Conservation (phyloP, 495 filamentous ascomycete genomes). For the Talaromyces thailandensis region DNA sequence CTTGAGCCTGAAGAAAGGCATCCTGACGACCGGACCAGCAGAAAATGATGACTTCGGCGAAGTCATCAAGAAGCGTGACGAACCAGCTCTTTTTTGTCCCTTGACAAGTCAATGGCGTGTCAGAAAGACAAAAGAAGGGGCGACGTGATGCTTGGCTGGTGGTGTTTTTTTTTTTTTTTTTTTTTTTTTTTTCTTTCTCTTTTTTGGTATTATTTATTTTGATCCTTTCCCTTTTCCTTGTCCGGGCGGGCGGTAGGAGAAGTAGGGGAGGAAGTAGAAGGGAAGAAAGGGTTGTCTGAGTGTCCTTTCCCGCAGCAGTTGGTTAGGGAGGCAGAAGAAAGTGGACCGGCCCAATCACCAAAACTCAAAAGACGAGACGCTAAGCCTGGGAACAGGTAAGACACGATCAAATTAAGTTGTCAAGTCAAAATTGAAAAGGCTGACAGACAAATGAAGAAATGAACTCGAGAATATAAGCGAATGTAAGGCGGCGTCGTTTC, state of each 20-base stretch:
- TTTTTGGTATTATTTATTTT: conserved; percentile 7
- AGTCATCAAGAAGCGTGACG: conserved; percentile 11
- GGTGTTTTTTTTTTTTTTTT: conserved; percentile 1
- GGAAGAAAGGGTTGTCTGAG: neutral
- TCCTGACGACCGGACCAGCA: conserved; percentile 25
- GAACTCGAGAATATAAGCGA: neutral
- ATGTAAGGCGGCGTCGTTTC: neutral
- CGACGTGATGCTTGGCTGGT: conserved; percentile 3
- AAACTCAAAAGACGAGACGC: neutral
- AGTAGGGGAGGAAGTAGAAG: neutral
- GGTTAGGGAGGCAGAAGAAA: neutral
- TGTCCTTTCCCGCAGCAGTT: neutral
- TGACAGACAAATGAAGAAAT: neutral
- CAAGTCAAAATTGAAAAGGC: too few species aligned
- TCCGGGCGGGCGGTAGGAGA: neutral
- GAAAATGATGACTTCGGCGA: conserved; percentile 10
- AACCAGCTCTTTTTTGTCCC: conserved; percentile 6
- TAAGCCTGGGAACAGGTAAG: neutral
- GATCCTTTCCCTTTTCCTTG: conserved; percentile 6
- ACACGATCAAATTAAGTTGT: neutral
- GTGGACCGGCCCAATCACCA: conserved; percentile 1
- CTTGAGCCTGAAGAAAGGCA: conserved; percentile 37
- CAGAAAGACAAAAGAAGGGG: neutral
- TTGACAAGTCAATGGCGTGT: conserved; percentile 1
- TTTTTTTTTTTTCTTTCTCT: conserved; percentile 7